phyloP scores from a whole-genome alignment of 495 filamentous ascomycete species.

The Lasiosphaeria hispida region DNA sequence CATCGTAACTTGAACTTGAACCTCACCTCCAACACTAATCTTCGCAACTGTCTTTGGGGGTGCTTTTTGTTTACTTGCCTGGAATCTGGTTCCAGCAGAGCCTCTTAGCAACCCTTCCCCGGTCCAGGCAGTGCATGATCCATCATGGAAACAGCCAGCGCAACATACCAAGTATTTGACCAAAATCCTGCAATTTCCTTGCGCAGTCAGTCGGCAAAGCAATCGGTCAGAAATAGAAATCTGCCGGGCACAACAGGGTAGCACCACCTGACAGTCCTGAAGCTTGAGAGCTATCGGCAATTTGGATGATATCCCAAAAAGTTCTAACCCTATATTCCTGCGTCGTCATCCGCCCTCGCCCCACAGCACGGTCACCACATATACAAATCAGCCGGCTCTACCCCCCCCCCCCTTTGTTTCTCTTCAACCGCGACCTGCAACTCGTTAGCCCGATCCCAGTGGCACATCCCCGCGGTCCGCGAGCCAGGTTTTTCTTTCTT shows the following conservation, averaged over 20 bases:
- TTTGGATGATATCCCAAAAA: constrained; percentile 22
- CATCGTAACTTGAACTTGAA: too few species aligned
- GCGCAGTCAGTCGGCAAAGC: too few species aligned
- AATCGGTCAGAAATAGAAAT: too few species aligned
- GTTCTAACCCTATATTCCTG: neutral
- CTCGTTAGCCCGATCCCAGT: neutral
- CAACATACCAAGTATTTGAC: too few species aligned
- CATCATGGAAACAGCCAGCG: too few species aligned
- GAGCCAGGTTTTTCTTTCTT: constrained; percentile 16
- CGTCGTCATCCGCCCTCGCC: neutral
- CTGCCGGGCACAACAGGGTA: constrained; percentile 11
- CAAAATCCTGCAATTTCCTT: too few species aligned
- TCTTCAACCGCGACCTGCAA: constrained; percentile 3
- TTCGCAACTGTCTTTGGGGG: too few species aligned
- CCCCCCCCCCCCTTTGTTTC: neutral
- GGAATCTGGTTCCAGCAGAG: too few species aligned
- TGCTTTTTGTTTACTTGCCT: too few species aligned
- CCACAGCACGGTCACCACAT: neutral
- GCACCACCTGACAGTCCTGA: neutral
- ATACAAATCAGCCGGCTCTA: constrained; percentile 1
- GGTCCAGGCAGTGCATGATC: too few species aligned
- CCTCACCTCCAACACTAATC: too few species aligned
- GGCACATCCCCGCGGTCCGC: constrained; percentile 7
- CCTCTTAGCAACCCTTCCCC: too few species aligned
- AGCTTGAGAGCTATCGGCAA: constrained; percentile 14